Base-by-base conservation (phyloP, 169 alveolate species). In the Plasmodium chabaudi region DNA sequence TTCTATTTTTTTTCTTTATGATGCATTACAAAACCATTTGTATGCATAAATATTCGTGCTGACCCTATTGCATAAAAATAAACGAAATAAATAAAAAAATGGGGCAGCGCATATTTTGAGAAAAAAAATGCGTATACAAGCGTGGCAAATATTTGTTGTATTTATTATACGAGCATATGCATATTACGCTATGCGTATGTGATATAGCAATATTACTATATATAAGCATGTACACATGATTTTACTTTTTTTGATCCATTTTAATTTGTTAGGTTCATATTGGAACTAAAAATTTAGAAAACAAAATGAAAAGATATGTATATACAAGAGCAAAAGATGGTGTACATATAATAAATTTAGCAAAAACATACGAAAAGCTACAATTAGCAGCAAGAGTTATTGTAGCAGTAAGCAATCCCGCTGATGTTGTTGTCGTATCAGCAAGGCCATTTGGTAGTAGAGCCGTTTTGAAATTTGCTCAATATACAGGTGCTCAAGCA, bases 331-430 rank as follows among this genome's bases (percentile, higher is more conserved):
- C 99, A 64, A 95, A 92, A 87, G 99, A 98, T 77, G 99, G 99
- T 84, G 95, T 97, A 65, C 98, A 98, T 94, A 88, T 98, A 89
- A 97, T 98, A 87, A 97, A 98, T 94, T 92, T 99, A 39, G 99
- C 98, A 61, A 97, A 98, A 96, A 98, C 99, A 39, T 98, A 98
- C 97, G 99, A 99, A 95, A 98, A 98, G 96, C 91, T 99, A 75
- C 97, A 96, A 95, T 90, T 97, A 51, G 99, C 99, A 47, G 99
- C 99, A 57, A 96, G 99, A 92, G 96, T 98, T 74, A 98, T 99
- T 57, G 99, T 98, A 67, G 98, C 99, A 72, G 97, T 98, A 74
- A 97, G 96, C 61, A 98, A 99, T 93, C 99, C 99, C 44, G 98
- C 96, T 53, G 99, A 99, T 92, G 98, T 98, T 60, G 97, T 98